These are phyloP conservation scores for Hyaloperonospora arabidopsidis DNA, from an alignment of 352 stramenopile genomes.

Conservation along the genomic window DNA sequence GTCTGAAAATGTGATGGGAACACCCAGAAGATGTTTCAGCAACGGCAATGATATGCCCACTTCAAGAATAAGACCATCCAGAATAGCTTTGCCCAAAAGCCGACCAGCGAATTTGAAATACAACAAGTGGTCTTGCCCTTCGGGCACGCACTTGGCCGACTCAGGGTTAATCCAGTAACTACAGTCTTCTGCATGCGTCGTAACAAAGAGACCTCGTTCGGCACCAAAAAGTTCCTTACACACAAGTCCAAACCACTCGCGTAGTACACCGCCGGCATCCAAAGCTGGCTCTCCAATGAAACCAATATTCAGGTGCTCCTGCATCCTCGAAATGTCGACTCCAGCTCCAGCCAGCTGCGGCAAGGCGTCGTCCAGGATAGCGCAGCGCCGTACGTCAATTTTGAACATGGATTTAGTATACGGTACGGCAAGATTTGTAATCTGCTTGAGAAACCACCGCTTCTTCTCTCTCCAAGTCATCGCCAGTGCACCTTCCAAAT, in stretches of 20 bases:
- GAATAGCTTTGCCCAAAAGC: conserved; percentile 96
- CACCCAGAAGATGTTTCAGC: conserved; percentile 74
- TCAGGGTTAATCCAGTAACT: conserved; percentile 81
- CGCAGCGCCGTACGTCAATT: conserved; percentile 42
- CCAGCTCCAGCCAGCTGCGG: conserved; percentile 30
- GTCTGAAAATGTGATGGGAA: conserved; percentile 82
- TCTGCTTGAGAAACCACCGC: conserved; percentile 68
- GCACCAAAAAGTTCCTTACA: conserved; percentile 71
- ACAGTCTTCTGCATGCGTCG: conserved; percentile 66
- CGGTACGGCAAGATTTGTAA: conserved; percentile 43
- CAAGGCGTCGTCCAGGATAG: conserved; percentile 67
- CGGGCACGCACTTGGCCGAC: conserved; percentile 32
- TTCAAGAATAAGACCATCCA: conserved; percentile 95
- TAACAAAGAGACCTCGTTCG: conserved; percentile 56
- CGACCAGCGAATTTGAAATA: conserved; percentile 94
- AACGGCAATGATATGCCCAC: conserved; percentile 90
- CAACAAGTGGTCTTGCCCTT: conserved; percentile 60
- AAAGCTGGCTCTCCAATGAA: conserved; percentile 65
- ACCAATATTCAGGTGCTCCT: conserved; percentile 68
- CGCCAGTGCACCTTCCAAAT: conserved; percentile 63
- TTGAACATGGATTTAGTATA: conserved; percentile 59
- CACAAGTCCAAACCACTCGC: conserved; percentile 76
- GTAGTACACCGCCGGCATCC: conserved; percentile 66
- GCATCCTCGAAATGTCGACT: conserved; percentile 26
- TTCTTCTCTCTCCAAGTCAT: conserved; percentile 69